A percentile compares a stretch with the other conserved stretches of the same genome.
phyloP scores from a whole-genome alignment of 306 rosid species.

The Vachellia collinsii region DNA sequence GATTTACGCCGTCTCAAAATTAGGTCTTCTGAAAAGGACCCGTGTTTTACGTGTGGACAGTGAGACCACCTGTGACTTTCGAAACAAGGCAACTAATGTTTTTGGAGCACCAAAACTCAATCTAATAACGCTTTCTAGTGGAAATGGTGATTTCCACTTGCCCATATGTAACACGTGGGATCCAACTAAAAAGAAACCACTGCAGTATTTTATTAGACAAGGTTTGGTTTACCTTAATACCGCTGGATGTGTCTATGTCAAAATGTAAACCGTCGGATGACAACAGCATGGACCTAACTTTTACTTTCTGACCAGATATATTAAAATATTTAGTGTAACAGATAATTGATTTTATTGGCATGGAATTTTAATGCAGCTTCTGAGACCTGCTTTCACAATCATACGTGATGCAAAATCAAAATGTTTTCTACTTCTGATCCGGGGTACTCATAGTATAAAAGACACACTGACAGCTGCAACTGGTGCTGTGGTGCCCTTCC shows the following conservation, averaged over 20 bases:
- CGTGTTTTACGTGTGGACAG: neutral
- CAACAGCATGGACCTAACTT: neutral
- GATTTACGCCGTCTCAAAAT: neutral
- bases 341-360: slow-evolving; percentile 34
- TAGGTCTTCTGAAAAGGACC: neutral
- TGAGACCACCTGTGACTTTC: neutral
- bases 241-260: neutral
- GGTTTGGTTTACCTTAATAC: neutral
- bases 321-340: neutral
- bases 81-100: neutral
- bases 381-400: slow-evolving; percentile 85
- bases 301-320: neutral
- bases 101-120: neutral
- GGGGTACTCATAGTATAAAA: slow-evolving; percentile 90
- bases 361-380: slow-evolving; percentile 59
- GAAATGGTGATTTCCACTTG: neutral
- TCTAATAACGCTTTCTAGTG: neutral
- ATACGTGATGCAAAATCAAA: slow-evolving; percentile 58
- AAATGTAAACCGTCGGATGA: neutral
- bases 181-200: neutral
- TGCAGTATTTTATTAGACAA: neutral
- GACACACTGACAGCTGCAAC: slow-evolving; percentile 86
- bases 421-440: slow-evolving; percentile 80
- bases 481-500: slow-evolving; percentile 85
- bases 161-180: neutral